phyloP scores from a whole-genome alignment of 208 protist genomes.

The Jaenimonas drosophilae region DNA sequence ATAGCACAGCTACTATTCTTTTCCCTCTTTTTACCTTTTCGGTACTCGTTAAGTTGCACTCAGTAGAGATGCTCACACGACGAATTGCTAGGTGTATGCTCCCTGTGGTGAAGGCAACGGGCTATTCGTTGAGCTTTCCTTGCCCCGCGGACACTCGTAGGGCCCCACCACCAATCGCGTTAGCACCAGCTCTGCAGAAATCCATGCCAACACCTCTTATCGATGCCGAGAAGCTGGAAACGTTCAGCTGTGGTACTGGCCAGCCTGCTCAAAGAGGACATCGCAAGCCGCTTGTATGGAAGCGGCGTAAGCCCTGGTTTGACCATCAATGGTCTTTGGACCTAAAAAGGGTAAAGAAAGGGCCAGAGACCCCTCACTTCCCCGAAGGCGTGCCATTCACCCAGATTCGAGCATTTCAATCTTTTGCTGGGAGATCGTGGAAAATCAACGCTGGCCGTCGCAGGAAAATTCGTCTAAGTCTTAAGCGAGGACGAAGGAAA shows the following conservation, averaged over 20 bases:
- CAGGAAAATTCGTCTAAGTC: slow-evolving; percentile 77
- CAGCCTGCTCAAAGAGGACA: slow-evolving; percentile 74
- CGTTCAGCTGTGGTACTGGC: slow-evolving; percentile 60
- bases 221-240: slow-evolving; percentile 30
- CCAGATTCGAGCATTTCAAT: slow-evolving; percentile 80
- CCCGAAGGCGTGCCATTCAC: slow-evolving; percentile 81
- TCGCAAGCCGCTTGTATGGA: slow-evolving; percentile 78
- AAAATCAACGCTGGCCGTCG: slow-evolving; percentile 84
- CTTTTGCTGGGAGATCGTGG: slow-evolving; percentile 71
- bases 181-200: slow-evolving; percentile 31
- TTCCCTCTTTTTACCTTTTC: slow-evolving; percentile 3
- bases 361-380: slow-evolving; percentile 75
- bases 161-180: slow-evolving; percentile 8
- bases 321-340: slow-evolving; percentile 82
- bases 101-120: slow-evolving; percentile 47
- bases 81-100: slow-evolving; percentile 19
- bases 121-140: slow-evolving; percentile 13
- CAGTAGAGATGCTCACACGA: slow-evolving; percentile 13
- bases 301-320: slow-evolving; percentile 87
- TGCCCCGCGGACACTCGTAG: slow-evolving; percentile 9
- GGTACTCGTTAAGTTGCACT: slow-evolving; percentile 2
- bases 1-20: too few relatives aligned
- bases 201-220: slow-evolving; percentile 68
- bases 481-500: slow-evolving; percentile 81
- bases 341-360: slow-evolving; percentile 68